These are phyloP conservation scores for Rhodamnia argentea DNA, from an alignment of 345 rosid genomes.

Conservation along the genomic window DNA sequence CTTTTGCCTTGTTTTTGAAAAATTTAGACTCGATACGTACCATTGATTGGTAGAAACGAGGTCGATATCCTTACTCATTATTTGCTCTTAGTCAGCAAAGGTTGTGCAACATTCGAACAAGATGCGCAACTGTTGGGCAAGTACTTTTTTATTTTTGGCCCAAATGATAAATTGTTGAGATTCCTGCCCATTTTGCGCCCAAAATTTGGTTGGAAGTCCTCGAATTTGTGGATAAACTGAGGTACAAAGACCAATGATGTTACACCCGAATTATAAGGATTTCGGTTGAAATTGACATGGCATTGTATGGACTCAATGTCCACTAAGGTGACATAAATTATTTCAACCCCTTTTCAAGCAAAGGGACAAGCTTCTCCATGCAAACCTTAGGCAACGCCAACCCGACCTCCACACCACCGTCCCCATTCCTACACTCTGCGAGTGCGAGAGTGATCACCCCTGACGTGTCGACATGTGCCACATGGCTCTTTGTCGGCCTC, in stretches of 20 bases:
- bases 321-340: not conserved
- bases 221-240: not conserved
- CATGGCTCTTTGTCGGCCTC: slow-evolving; percentile 16
- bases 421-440: slow-evolving; percentile 10
- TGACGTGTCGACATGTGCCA: not conserved
- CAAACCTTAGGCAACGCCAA: not conserved
- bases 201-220: not conserved
- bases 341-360: not conserved
- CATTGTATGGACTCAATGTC: not conserved
- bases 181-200: not conserved
- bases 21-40: not conserved
- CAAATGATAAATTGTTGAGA: not conserved
- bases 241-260: not conserved
- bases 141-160: not conserved
- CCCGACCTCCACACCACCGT: slow-evolving; percentile 27
- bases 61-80: not conserved
- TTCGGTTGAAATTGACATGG: not conserved
- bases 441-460: slow-evolving; percentile 1
- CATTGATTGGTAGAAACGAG: not conserved
- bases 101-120: not conserved
- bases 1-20: not conserved
- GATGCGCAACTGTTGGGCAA: not conserved
- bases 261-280: not conserved
- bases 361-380: not conserved
- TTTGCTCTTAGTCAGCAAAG: not conserved